Conservation (phyloP, 139 green algal genomes). For the Micromonas pusilla region DNA sequence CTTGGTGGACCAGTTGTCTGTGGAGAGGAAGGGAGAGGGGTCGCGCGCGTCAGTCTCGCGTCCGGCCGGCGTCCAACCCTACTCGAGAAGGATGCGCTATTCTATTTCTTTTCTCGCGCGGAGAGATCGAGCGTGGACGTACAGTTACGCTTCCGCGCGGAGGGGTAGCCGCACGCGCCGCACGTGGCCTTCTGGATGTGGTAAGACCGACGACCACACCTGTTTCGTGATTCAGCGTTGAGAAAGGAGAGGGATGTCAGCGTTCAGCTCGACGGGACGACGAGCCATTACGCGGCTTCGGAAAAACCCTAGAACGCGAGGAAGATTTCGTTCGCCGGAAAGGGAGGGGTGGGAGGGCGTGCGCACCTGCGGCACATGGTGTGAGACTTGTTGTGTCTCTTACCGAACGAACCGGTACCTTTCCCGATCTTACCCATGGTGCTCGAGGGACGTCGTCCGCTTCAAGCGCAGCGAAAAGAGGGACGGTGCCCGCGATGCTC, state of each 20-base stretch:
- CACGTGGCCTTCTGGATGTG: conserved; percentile 96
- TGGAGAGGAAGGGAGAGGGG: conserved; percentile 1
- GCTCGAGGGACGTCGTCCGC: background rate
- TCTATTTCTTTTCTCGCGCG: background rate
- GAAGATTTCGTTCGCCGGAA: no score
- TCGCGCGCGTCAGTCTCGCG: background rate
- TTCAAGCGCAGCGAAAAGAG: no score
- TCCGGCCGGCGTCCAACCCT: no score
- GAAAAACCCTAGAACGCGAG: no score
- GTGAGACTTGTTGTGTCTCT: conserved; percentile 94
- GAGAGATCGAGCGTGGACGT: conserved; percentile 40
- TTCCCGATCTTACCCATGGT: conserved; percentile 90
- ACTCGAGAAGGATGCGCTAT: background rate
- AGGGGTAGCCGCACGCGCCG: conserved; percentile 86
- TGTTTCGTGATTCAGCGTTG: background rate
- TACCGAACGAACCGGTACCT: conserved; percentile 90
- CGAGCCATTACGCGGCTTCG: no score
- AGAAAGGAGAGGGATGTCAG: no score
- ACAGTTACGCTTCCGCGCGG: conserved; percentile 87
- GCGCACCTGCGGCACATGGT: conserved; percentile 85
- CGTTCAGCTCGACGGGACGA: no score
- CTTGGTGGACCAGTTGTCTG: conserved; percentile 97
- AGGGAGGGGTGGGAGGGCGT: no score
- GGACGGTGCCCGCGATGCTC: no score
- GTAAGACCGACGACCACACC: conserved; percentile 64